Evolutionary conservation across 768 basidiomycete genomes (phyloP).

Genomic region (Mycena kentingensis): DNA sequence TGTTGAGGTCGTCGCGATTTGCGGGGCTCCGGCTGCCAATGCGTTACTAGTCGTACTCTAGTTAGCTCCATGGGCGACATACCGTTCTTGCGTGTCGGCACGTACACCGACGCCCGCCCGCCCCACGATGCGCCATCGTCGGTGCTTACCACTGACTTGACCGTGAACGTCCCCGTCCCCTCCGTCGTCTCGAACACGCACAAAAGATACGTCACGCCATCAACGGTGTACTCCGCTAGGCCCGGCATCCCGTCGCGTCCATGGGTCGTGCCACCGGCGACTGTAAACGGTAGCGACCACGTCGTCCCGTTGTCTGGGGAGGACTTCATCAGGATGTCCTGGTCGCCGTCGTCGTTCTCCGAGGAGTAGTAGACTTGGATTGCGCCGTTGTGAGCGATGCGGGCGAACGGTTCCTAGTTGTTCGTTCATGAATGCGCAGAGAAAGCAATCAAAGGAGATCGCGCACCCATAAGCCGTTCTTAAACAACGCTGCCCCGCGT

Average conservation of each 20-base stretch:
- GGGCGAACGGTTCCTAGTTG: conserved; percentile 25
- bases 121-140: conserved; percentile 26
- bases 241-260: conserved; percentile 30
- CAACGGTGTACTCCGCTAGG: conserved; percentile 12
- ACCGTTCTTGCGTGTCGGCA: conserved; percentile 24
- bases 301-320: conserved; percentile 24
- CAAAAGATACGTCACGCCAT: conserved; percentile 11
- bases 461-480: conserved; percentile 28
- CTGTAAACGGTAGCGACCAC: conserved; percentile 21
- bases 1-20: conserved; percentile 10
- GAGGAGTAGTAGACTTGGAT: conserved; percentile 27
- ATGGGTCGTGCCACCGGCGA: conserved; percentile 23
- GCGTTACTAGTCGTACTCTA: too few species aligned
- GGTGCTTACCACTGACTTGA: conserved; percentile 26
- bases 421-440: background rate
- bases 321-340: conserved; percentile 27
- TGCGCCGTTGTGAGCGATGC: conserved; percentile 18
- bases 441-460: background rate
- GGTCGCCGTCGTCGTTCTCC: conserved; percentile 24
- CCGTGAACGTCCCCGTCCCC: conserved; percentile 20
- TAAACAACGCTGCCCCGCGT: conserved; percentile 10
- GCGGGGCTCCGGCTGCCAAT: conserved; percentile 25
- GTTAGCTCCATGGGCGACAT: background rate
- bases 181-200: conserved; percentile 31
- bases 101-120: conserved; percentile 19